Evolutionary conservation across 2,329 filamentous ascomycete species (phyloP), one percentile per base, ranked within the genome.

Genomic region (Rhinocladiella mackenziei): DNA sequence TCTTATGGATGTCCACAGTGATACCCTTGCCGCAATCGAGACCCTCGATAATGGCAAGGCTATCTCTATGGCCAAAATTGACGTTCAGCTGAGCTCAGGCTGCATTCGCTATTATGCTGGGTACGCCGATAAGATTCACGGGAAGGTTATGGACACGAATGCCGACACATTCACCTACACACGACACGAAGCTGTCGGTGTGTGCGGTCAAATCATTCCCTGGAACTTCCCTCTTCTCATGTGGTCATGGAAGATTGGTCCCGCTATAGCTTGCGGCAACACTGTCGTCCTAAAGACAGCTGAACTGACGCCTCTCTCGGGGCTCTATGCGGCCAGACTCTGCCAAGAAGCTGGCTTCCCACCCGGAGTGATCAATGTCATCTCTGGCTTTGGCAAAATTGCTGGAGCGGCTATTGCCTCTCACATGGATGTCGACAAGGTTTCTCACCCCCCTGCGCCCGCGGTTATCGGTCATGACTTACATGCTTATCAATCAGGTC

Each of bases 151-250:
- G 55, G 86, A 94, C 60, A 85, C 87, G 57, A 72, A 77, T 60
- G 77, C 79, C 46, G 84, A 89, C 58, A 86, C 81, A 65, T 87
- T 94, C 74, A 83, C 86, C 74, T 94, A 92, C 74, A 89, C 86
- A 57, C 75, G 77, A 63, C 79, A 81, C 58, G 87, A 94, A 76
- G 84, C 88, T 26, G 69, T 81, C 53, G 84, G 84, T 69, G 84
- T 89, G 53, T 92, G 86, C 67, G 87, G 83, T 65, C 86, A 94
- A 68, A 91, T 92, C 64, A 92, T 92, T 60, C 86, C 86, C 56
- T 89, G 86, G 86, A 91, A 91, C 76, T 91, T 89, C 74, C 86
- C 86, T 11, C 69, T 91, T 36, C 78, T 89, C 64, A 91, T 91
- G 86, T 78, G 75, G 83, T 58, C 85, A 41, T 94, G 87, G 87